Conservation (phyloP, 441 rosid genomes). For the Adansonia grandidieri region DNA sequence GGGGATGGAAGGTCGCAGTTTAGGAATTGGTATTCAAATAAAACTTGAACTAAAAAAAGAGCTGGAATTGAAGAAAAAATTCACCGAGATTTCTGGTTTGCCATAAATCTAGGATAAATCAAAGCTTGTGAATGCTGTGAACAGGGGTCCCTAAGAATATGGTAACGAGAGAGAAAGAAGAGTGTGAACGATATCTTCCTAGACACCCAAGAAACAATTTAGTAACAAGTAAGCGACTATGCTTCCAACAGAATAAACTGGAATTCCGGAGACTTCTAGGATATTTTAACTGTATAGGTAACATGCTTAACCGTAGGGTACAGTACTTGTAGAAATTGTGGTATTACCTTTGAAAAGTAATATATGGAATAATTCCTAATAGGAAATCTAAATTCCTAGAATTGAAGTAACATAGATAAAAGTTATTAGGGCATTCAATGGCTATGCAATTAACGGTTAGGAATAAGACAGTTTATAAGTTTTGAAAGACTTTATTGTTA, state of each 20-base stretch:
- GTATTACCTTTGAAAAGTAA: conserved; percentile 2
- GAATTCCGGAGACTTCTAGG: neutral
- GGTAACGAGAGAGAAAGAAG: neutral
- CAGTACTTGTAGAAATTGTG: neutral
- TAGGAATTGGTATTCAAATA: neutral
- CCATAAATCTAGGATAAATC: neutral
- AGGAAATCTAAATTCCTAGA: neutral
- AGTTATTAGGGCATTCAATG: neutral
- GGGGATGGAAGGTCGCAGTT: neutral
- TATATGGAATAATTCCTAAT: neutral
- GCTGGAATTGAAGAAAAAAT: neutral
- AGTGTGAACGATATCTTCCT: neutral
- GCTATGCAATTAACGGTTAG: neutral
- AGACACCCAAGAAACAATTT: neutral
- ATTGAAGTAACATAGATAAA: neutral
- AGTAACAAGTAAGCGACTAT: neutral
- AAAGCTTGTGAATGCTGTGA: neutral
- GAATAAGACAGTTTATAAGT: neutral
- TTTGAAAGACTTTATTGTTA: conserved; percentile 4
- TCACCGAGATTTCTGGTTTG: neutral
- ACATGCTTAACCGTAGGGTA: neutral
- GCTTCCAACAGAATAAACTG: neutral
- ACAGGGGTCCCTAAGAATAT: neutral
- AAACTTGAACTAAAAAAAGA: neutral
- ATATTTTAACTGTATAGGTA: neutral